These are phyloP conservation scores for Telopea speciosissima DNA, from an alignment of 177 flowering plant genomes.

Conservation along the genomic window DNA sequence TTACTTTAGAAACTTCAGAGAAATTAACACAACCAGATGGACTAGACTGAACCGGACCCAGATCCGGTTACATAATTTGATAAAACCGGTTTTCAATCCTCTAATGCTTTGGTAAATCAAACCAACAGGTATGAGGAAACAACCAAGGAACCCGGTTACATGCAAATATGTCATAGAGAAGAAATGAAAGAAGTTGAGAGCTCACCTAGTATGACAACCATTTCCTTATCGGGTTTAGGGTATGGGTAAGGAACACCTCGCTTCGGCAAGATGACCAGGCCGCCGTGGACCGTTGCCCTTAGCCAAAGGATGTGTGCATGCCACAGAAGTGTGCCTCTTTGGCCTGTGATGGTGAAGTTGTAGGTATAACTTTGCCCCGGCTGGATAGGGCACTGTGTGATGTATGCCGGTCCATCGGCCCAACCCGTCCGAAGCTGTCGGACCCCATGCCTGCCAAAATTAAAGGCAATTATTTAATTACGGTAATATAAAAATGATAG, in stretches of 20 bases:
- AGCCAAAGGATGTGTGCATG: constrained; percentile 36
- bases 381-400: constrained; percentile 34
- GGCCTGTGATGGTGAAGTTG: constrained; percentile 32
- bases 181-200: not conserved
- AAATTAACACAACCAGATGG: too few relatives aligned
- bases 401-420: constrained; percentile 36
- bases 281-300: constrained; percentile 31
- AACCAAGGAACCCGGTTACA: too few relatives aligned
- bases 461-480: too few relatives aligned
- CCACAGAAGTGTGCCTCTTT: constrained; percentile 30
- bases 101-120: too few relatives aligned
- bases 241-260: constrained; percentile 29
- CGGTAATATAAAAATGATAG: too few relatives aligned
- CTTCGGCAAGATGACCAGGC: constrained; percentile 29
- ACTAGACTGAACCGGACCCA: too few relatives aligned
- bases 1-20: too few relatives aligned
- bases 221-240: constrained; percentile 23
- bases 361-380: constrained; percentile 22
- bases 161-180: too few relatives aligned
- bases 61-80: too few relatives aligned
- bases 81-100: too few relatives aligned
- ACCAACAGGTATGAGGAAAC: too few relatives aligned
- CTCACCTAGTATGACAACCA: constrained; percentile 20
- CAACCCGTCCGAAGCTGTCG: constrained; percentile 32
- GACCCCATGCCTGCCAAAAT: constrained; percentile 27